Percentiles rank a stretch among this genome's conserved stretches.
These are phyloP conservation scores for Solanum pinnatisectum DNA, from an alignment of 257 asterid genomes.

Conservation along the genomic window DNA sequence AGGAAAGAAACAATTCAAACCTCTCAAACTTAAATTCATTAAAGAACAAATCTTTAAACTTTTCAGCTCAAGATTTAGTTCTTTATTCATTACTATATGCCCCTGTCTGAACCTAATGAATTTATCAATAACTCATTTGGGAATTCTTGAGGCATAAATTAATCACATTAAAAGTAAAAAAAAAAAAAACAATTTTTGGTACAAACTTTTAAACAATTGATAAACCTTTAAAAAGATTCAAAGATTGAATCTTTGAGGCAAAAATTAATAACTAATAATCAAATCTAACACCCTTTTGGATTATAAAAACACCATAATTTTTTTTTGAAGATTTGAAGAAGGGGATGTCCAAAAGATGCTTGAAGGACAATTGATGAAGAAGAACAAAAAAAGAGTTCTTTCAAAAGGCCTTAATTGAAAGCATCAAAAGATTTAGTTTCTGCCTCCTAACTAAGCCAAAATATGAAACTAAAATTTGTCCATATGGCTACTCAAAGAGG, in stretches of 20 bases:
- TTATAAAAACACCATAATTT: neutral
- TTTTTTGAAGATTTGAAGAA: neutral
- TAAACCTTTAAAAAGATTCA: no score
- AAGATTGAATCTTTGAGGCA: neutral
- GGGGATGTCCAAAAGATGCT: slow-evolving; percentile 1
- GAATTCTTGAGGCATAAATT: neutral
- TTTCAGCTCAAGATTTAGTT: neutral
- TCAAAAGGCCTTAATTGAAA: neutral
- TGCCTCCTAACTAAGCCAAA: slow-evolving; percentile 19
- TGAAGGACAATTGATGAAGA: neutral
- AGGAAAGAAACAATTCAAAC: neutral
- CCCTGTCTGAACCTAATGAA: slow-evolving; percentile 9
- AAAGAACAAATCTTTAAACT: neutral
- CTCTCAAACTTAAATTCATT: neutral
- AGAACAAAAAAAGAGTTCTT: neutral
- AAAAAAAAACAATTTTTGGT: no score
- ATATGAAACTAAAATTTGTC: neutral
- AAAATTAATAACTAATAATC: neutral
- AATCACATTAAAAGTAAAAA: neutral
- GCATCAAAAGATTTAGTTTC: neutral
- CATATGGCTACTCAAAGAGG: slow-evolving; percentile 22
- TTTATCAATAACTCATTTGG: neutral
- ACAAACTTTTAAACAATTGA: no score
- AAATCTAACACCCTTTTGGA: neutral
- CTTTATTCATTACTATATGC: neutral